Conservation (phyloP, 2,329 filamentous ascomycete species). For the Botrytis cinerea region DNA sequence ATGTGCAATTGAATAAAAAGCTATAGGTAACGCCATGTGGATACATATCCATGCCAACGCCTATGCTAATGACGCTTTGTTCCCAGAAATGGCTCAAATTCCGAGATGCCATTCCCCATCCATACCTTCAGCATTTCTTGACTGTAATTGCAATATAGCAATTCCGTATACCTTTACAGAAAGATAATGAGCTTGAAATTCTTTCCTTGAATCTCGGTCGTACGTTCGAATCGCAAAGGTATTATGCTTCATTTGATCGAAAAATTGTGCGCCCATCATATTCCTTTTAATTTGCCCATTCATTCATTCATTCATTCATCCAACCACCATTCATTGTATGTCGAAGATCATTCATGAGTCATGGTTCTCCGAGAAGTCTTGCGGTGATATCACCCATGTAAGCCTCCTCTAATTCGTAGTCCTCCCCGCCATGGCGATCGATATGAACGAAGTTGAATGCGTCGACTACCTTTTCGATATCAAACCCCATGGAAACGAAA, state of each 20-base stretch:
- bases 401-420: slow-evolving; percentile 85
- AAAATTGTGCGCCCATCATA: neutral
- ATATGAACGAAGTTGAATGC: slow-evolving; percentile 83
- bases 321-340: slow-evolving; percentile 11
- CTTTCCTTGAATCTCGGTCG: neutral
- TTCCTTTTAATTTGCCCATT: neutral
- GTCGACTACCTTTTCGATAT: slow-evolving; percentile 80
- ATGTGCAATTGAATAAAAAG: neutral
- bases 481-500: slow-evolving; percentile 90
- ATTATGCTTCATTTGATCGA: neutral
- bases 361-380: slow-evolving; percentile 74
- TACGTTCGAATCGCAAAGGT: neutral
- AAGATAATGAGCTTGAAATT: neutral
- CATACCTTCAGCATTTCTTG: neutral
- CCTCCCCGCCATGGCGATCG: slow-evolving; percentile 72
- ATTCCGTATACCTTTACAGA: neutral
- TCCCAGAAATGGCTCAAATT: neutral
- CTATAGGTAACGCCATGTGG: slow-evolving; percentile 10
- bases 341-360: slow-evolving; percentile 23
- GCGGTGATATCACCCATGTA: slow-evolving; percentile 91
- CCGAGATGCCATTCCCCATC: neutral
- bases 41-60: slow-evolving; percentile 9
- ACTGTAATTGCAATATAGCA: neutral
- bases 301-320: neutral
- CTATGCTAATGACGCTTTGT: slow-evolving; percentile 10